Base-by-base conservation (phyloP, 176 grass and related monocot genomes). In the Elaeis guineensis region DNA sequence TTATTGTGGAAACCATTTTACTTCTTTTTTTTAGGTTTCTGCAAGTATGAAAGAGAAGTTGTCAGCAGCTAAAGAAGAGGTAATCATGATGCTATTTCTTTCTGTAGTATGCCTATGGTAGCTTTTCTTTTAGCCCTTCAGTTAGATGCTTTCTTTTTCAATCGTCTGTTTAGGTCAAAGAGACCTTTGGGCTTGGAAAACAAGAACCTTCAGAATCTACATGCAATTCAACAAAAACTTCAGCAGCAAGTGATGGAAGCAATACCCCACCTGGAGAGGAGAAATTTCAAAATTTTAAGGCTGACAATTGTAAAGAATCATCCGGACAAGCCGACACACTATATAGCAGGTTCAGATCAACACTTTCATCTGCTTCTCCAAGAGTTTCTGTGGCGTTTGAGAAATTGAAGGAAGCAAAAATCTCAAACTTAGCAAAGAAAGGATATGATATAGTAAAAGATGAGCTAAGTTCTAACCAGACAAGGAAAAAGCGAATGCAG, bases 381-480 rank as follows among this genome's bases (percentile, higher is more conserved):
- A 53, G 67, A 14, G 50, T 85, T 22, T 78, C 86, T 12, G 24
- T 63, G 32, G 71, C 78, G 68, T 89, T 81, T 78, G 65, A 75
- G 63, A 85, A 81, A 66, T 69, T 89, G 71, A 85, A 70, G 63
- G 81, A 81, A 69, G 68, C 78, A 65, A 89, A 58, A 69, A 66
- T 81, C 12, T 85, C 86, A 65, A 72, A 69, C 66, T 72, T 79
- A 57, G 86, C 81, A 65, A 89, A 78, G 71, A 75, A 72, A 53
- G 86, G 86, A 76, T 89, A 76, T 71, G 77, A 89, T 72, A 76
- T 89, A 16, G 66, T 89, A 53, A 89, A 89, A 75, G 81, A 85
- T 59, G 86, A 89, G 56, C 76, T 89, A 60, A 85, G 75, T 25
- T 30, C 86, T 53, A 54, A 73, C 51, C 24, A 62, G 78, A 72